Percentiles rank a stretch among this genome's conserved stretches.
phyloP scores from a whole-genome alignment of 352 stramenopile genomes.

The Phytophthora sojae region DNA sequence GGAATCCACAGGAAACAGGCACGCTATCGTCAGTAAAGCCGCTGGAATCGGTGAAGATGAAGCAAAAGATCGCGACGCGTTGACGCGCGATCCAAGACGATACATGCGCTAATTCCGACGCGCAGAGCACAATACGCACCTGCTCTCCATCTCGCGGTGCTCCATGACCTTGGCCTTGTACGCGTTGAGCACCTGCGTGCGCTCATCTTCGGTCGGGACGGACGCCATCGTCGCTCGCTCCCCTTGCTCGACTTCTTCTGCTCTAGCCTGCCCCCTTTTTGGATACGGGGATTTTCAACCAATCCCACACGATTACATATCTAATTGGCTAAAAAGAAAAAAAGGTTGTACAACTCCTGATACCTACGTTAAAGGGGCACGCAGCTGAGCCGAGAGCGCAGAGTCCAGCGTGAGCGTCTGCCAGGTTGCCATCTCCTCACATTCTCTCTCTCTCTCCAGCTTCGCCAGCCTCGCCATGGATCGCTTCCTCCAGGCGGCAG shows the following conservation, averaged over 20 bases:
- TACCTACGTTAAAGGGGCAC: constrained; percentile 1
- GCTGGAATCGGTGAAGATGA: background rate
- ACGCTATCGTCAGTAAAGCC: constrained; percentile 10
- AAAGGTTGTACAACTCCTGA: background rate
- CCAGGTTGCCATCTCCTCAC: background rate
- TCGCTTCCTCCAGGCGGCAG: constrained; percentile 59
- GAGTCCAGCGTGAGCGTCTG: background rate
- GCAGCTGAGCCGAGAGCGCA: background rate
- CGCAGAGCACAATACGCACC: constrained; percentile 48
- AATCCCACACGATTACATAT: constrained; percentile 3
- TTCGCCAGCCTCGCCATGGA: constrained; percentile 39
- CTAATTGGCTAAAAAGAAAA: constrained; percentile 28
- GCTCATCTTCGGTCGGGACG: constrained; percentile 81
- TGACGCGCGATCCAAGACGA: constrained; percentile 7
- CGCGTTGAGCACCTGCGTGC: constrained; percentile 93
- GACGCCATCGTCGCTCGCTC: constrained; percentile 57
- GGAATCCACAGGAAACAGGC: constrained; percentile 6
- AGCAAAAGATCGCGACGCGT: constrained; percentile 23
- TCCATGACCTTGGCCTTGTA: constrained; percentile 97
- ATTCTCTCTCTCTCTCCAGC: background rate
- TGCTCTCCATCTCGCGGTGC: constrained; percentile 96
- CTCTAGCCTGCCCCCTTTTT: constrained; percentile 26
- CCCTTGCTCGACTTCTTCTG: constrained; percentile 13
- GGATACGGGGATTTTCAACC: constrained; percentile 31
- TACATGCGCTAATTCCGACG: background rate